phyloP scores from a whole-genome alignment of 495 filamentous ascomycete species.

The Penicillium fimorum region DNA sequence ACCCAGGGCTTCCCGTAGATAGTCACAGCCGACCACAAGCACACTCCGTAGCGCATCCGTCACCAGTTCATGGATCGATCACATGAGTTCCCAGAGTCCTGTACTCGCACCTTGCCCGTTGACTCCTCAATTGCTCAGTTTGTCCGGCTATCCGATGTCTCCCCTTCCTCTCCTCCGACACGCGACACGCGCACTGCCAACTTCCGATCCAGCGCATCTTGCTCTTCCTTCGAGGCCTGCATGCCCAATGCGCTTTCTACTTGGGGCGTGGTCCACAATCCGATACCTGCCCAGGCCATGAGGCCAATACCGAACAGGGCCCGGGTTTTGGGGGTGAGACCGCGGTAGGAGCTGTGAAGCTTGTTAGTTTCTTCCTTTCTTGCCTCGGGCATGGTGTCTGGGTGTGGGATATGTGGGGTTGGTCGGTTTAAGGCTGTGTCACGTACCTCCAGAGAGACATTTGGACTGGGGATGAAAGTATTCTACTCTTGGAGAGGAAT shows the following conservation, averaged over 20 bases:
- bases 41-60: background rate
- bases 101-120: background rate
- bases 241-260: slow-evolving; percentile 63
- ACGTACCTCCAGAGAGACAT: slow-evolving; percentile 46
- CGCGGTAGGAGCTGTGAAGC: slow-evolving; percentile 54
- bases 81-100: background rate
- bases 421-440: background rate
- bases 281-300: slow-evolving; percentile 63
- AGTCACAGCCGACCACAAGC: background rate
- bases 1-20: background rate
- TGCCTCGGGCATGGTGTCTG: background rate
- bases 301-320: slow-evolving; percentile 62
- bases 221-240: slow-evolving; percentile 60
- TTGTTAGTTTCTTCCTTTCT: slow-evolving; percentile 13
- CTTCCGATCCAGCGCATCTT: slow-evolving; percentile 51
- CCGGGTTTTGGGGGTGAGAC: slow-evolving; percentile 59
- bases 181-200: slow-evolving; percentile 48
- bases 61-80: background rate
- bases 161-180: slow-evolving; percentile 29
- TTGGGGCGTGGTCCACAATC: slow-evolving; percentile 55
- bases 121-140: slow-evolving; percentile 12
- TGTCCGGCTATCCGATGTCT: slow-evolving; percentile 1
- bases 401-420: background rate
- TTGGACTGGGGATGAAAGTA: slow-evolving; percentile 2
- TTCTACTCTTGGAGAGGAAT: background rate